Evolutionary conservation across 768 basidiomycete species (phyloP).

Genomic region (Russula emetica): DNA sequence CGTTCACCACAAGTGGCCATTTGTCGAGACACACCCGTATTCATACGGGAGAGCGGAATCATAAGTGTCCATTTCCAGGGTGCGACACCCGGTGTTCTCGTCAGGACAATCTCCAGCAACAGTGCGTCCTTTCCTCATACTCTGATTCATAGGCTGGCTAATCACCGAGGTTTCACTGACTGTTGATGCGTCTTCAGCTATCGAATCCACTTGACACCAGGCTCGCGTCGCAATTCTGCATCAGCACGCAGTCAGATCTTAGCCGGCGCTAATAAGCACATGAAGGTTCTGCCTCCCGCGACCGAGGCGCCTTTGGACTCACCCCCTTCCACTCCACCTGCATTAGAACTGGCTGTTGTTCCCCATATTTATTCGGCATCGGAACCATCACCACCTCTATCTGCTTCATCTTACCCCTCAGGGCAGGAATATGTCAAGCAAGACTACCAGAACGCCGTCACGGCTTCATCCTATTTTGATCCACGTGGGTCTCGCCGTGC

Average conservation of each 20-base stretch:
- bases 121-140: constrained; percentile 38
- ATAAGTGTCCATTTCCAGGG: constrained; percentile 92
- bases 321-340: constrained; percentile 31
- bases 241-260: constrained; percentile 38
- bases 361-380: constrained; percentile 16
- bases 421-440: constrained; percentile 24
- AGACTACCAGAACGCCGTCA: constrained; percentile 13
- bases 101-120: constrained; percentile 79
- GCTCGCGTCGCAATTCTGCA: constrained; percentile 62
- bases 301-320: constrained; percentile 25
- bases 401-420: constrained; percentile 18
- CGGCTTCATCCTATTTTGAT: constrained; percentile 22
- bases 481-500: constrained; percentile 22
- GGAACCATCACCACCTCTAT: constrained; percentile 19
- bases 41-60: constrained; percentile 89
- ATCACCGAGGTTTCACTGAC: not conserved
- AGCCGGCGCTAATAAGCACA: constrained; percentile 20
- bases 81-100: constrained; percentile 88
- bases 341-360: constrained; percentile 29
- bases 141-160: not conserved
- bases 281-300: constrained; percentile 20
- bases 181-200: constrained; percentile 45
- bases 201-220: constrained; percentile 76
- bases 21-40: constrained; percentile 83
- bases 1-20: constrained; percentile 87